Base-by-base conservation (phyloP, 2,329 filamentous ascomycete species). In the Malbranchea zuffiana region DNA sequence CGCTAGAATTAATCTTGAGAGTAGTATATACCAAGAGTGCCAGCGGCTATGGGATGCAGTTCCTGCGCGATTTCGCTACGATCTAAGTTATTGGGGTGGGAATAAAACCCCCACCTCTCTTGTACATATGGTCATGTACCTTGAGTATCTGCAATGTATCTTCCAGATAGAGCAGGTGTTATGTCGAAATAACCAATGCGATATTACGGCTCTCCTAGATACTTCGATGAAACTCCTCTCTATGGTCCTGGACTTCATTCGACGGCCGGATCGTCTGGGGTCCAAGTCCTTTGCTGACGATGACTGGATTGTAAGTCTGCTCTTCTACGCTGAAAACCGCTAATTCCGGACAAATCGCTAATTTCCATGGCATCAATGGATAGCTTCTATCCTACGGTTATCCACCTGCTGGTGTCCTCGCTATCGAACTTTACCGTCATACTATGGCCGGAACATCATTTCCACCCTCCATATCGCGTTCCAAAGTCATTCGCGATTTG, bases 81-180 rank as follows among this genome's bases (percentile, higher is more conserved):
- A 43, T 26, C 17, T 28, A 6, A 32, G 38, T 28, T 46, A 37
- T 17, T 47, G 43, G 41, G n/a, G n/a, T n/a, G n/a, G n/a, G n/a
- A n/a, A n/a, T n/a, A 40, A 41, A 26, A 24, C 24, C 13, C 23
- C 42, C 8, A 31, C 40, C 7, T 28, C 36, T 24, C 31, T 33
- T 27, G 27, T 43, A 26, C 41, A 43, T 5, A 41, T 37, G 16
- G 31, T 49, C 11, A 44, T 47, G 16, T 44, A 45, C 15, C 36
- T 49, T 17, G 48, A 51, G 15, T 49, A 48, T 20, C 42, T 46
- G 7, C 39, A 43, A 12, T 44, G 33, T 10, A 39, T 51, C 1
- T 45, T 50, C 20, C 47, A 51, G 24, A 41, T 50, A 23, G 44
- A 51, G 23, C 45, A 47, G 6, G 46, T 51, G 13, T 44, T 47